Percentiles rank a stretch among this genome's conserved stretches.
Conservation (phyloP, 2,329 filamentous ascomycete genomes). For the Beauveria caledonica region DNA sequence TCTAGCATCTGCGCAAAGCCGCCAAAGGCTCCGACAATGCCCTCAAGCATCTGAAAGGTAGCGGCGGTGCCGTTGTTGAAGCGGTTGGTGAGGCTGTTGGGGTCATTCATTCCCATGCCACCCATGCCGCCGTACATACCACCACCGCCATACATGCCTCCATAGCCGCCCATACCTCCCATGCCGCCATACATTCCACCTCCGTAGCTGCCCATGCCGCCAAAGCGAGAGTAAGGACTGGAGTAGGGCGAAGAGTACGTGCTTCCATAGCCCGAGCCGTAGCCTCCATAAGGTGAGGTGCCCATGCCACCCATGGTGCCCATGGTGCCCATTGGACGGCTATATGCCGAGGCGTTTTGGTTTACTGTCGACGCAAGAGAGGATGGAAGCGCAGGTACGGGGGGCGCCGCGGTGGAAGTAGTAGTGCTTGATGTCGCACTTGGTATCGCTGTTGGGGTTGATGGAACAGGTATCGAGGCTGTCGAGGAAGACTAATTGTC, state of each 20-base stretch:
- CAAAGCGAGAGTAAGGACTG: slow-evolving; percentile 29
- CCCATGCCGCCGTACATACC: slow-evolving; percentile 33
- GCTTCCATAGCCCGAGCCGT: slow-evolving; percentile 33
- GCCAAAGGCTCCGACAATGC: slow-evolving; percentile 90
- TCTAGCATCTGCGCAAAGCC: slow-evolving; percentile 99
- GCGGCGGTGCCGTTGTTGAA: slow-evolving; percentile 93
- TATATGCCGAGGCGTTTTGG: slow-evolving; percentile 80
- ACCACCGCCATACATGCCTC: slow-evolving; percentile 28
- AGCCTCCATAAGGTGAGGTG: slow-evolving; percentile 21
- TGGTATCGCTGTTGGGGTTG: slow-evolving; percentile 33
- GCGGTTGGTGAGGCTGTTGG: slow-evolving; percentile 87
- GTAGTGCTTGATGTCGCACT: slow-evolving; percentile 24
- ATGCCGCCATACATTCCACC: slow-evolving; percentile 26
- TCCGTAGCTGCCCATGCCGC: slow-evolving; percentile 50
- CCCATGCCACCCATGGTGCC: slow-evolving; percentile 33
- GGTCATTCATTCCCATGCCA: slow-evolving; percentile 55
- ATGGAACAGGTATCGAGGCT: slow-evolving; percentile 29
- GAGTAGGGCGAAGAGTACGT: slow-evolving; percentile 21
- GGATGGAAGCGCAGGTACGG: slow-evolving; percentile 72
- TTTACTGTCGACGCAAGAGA: slow-evolving; percentile 74
- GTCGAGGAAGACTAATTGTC: slow-evolving; percentile 22
- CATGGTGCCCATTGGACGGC: slow-evolving; percentile 38
- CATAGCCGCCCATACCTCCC: slow-evolving; percentile 24
- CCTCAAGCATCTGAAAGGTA: slow-evolving; percentile 97
- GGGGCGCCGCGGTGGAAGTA: slow-evolving; percentile 46